Evolutionary conservation across 2,329 filamentous ascomycete species (phyloP), one percentile per base, ranked within the genome.

Genomic region (Mariannaea elegans): DNA sequence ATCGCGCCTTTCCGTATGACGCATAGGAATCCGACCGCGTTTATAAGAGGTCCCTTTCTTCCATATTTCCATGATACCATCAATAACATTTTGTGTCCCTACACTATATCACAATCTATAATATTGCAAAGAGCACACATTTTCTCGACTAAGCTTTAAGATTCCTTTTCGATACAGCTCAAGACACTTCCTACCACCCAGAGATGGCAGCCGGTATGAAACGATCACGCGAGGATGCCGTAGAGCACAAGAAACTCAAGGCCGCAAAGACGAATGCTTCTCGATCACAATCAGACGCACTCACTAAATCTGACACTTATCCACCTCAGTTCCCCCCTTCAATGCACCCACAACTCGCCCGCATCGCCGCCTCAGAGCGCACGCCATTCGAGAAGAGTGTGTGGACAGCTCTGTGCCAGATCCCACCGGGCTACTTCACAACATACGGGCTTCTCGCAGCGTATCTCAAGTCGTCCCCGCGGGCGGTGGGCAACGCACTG

Each of bases 401-500:
- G 62, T 94, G 93, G 79, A 78, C 83, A 2, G 82, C 90, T 4
- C 85, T 96, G 3, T 89, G 90, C 71, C 90, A 93, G 71, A 91
- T 97, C 60, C 93, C 93, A 1, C 75, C 78, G 14, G 93, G 93
- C 29, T 81, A 82, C 53, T 90, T 93, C 71, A 92, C 90, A 0
- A 94, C 92, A 0, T 96, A 97, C 77, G 89, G 85, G 3, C 81
- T 89, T 2, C 80, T 97, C 52, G 87, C 93, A 0, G 81, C 81
- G 8, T 84, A 90, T 58, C 82, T 94, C 14, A 75, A 80, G 10
- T 92, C 90, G 19, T 92, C 90, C 3, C 90, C 92, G 2, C 83
- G 92, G 39, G 92, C 92, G 0, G 86, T 95, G 5, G 92, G 92
- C 14, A 92, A 91, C 59, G 91, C 91, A 2, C 81, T 96, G 71